These are phyloP conservation scores for Populus davidiana DNA, from an alignment of 345 rosid species.

Conservation along the genomic window DNA sequence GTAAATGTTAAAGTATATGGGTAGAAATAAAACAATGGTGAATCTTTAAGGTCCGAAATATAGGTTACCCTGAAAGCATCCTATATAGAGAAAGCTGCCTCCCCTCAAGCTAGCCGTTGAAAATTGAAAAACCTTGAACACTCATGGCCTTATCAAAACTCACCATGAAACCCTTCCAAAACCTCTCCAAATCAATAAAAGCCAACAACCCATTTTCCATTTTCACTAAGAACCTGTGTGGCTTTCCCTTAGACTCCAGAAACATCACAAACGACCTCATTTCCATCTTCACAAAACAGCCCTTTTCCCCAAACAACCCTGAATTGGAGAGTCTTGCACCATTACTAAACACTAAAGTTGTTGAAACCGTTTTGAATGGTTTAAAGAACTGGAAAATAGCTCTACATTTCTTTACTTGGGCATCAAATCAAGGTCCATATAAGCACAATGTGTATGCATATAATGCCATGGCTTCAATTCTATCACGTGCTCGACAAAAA, in stretches of 20 bases:
- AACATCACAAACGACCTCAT: conserved; percentile 39
- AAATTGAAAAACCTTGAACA: not conserved
- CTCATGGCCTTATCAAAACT: conserved; percentile 13
- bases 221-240: conserved; percentile 19
- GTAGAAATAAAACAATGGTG: too few relatives aligned
- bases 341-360: conserved; percentile 53
- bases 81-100: not conserved
- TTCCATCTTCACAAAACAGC: conserved; percentile 52
- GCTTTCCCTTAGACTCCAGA: conserved; percentile 27
- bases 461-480: conserved; percentile 83
- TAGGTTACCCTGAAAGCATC: not conserved
- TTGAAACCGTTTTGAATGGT: conserved; percentile 53
- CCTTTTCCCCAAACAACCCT: conserved; percentile 42
- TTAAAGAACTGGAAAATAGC: conserved; percentile 62
- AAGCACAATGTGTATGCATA: conserved; percentile 59
- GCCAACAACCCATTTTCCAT: conserved; percentile 1
- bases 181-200: conserved; percentile 21
- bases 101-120: not conserved
- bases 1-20: too few relatives aligned
- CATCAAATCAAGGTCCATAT: conserved; percentile 57
- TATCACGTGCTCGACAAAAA: conserved; percentile 92
- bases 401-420: conserved; percentile 61
- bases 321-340: conserved; percentile 51
- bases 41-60: too few relatives aligned
- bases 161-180: conserved; percentile 3